Percentiles rank a stretch among this genome's conserved stretches.
Conservation (phyloP, 371 early-diverging fungal genomes). For the Dinochytrium kinnereticum region DNA sequence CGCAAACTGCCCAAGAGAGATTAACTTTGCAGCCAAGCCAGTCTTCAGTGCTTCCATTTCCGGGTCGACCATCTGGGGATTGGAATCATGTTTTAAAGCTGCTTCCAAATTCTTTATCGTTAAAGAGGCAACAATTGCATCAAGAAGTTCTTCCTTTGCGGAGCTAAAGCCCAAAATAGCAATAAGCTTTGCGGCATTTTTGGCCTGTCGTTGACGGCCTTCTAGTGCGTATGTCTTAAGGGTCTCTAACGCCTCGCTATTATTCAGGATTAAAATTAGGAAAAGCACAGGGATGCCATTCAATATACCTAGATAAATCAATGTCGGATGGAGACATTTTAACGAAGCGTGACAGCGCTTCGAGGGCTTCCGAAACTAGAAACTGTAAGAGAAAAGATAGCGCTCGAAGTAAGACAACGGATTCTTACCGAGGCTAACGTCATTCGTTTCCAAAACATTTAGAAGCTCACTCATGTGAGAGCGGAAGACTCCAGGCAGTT, state of each 20-base stretch:
- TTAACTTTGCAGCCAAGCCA: slow-evolving; percentile 47
- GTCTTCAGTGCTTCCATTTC: neutral
- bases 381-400: neutral
- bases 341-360: slow-evolving; percentile 65
- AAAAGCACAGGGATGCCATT: no score
- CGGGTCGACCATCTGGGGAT: neutral
- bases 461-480: slow-evolving; percentile 47
- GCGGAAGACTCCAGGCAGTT: slow-evolving; percentile 53
- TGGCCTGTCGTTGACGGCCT: slow-evolving; percentile 61
- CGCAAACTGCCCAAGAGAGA: slow-evolving; percentile 64
- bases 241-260: slow-evolving; percentile 49
- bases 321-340: slow-evolving; percentile 58
- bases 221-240: slow-evolving; percentile 53
- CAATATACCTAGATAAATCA: slow-evolving; percentile 16
- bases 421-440: slow-evolving; percentile 38
- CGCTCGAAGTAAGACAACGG: neutral
- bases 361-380: slow-evolving; percentile 63
- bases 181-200: slow-evolving; percentile 27
- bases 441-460: slow-evolving; percentile 40
- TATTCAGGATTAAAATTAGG: neutral
- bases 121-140: slow-evolving; percentile 9
- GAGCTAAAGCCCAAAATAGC: slow-evolving; percentile 29
- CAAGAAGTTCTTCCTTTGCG: slow-evolving; percentile 8
- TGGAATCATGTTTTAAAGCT: slow-evolving; percentile 33
- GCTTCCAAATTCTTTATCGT: neutral